Evolutionary conservation across 2,329 filamentous ascomycete species (phyloP), one percentile per base, ranked within the genome.

Genomic region (Xylariaceae sp.): DNA sequence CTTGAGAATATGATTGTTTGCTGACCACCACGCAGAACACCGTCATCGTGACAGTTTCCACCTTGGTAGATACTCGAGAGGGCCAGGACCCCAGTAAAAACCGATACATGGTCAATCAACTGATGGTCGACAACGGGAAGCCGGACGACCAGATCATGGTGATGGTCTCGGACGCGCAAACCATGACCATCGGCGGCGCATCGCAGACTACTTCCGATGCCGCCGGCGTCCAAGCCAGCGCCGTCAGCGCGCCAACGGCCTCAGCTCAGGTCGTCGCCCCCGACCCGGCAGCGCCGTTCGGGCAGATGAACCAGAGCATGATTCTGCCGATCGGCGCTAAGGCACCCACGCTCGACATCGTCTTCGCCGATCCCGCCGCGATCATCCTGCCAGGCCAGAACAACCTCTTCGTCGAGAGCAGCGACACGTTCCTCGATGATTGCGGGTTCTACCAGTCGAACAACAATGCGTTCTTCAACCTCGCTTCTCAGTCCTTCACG

Each of bases 101-200:
- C 23, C 66, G 74, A 23, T 76, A 75, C 62, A 66, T 75, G 56
- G 66, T 77, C 57, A 75, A 75, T 66, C 70, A 74, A 66, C 69
- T 72, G 3, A 64, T 73, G 21, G 72, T 69, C 23, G 71, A 76
- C 65, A 75, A 76, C 45, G 70, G 71, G 46, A 61, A 68, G 44
- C 62, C 71, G 0, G 64, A 70, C 19, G 67, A 66, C 29, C 64
- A 73, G 43, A 64, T 74, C 20, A 67, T 73, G 47, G 71, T 77
- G 40, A 75, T 75, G 72, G 62, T 76, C n/a, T 73, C 70, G 3
- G 71, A 74, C 16, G 65, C 68, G 6, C 67, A 65, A 32, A 67
- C 70, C 29, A 69, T 76, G 66, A 75, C 73, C 21, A 69, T 76
- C 58, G 64, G 61, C 58, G 64, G 61, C 40, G 62, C 61, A 2